Percentiles rank a stretch among this genome's conserved stretches.
Conservation (phyloP, 305 asterid genomes). For the Solanum chacoense region DNA sequence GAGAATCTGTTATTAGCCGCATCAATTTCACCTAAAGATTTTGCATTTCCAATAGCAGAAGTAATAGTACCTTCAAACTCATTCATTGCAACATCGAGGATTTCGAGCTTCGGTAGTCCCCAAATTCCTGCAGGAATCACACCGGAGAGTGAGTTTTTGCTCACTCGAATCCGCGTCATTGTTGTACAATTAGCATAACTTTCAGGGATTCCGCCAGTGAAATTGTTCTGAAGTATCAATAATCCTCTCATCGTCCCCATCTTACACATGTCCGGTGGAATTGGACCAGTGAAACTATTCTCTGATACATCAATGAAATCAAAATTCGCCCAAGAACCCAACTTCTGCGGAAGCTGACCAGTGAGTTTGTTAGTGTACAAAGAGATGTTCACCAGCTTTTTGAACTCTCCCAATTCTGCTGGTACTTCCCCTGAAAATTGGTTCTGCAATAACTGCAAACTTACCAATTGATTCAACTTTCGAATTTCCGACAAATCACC, state of each 20-base stretch:
- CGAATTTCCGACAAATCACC: slow-evolving; percentile 57
- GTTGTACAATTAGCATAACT: slow-evolving; percentile 44
- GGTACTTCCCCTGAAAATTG: slow-evolving; percentile 70
- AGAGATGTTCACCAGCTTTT: slow-evolving; percentile 44
- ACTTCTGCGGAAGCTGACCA: slow-evolving; percentile 52
- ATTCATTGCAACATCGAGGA: slow-evolving; percentile 51
- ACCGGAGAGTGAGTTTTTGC: slow-evolving; percentile 54
- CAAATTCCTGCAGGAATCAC: slow-evolving; percentile 62
- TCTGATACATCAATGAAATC: slow-evolving; percentile 64
- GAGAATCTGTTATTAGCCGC: slow-evolving; percentile 47
- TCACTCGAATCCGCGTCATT: slow-evolving; percentile 54
- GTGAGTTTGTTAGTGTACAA: slow-evolving; percentile 50
- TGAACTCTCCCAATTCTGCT: slow-evolving; percentile 59
- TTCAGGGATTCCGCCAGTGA: slow-evolving; percentile 70
- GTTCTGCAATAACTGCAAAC: slow-evolving; percentile 55
- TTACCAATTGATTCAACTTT: slow-evolving; percentile 36
- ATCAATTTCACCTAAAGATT: slow-evolving; percentile 33
- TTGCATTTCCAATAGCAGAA: slow-evolving; percentile 55
- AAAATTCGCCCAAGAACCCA: slow-evolving; percentile 76
- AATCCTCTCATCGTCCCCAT: slow-evolving; percentile 48
- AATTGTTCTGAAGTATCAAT: slow-evolving; percentile 48
- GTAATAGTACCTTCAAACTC: slow-evolving; percentile 50
- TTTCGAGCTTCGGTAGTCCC: slow-evolving; percentile 49
- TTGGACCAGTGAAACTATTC: slow-evolving; percentile 58
- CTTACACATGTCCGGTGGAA: slow-evolving; percentile 92